Evolutionary conservation across 1,284 basidiomycete species (phyloP).

Genomic region (Microbotryum lychnidis-dioicae): DNA sequence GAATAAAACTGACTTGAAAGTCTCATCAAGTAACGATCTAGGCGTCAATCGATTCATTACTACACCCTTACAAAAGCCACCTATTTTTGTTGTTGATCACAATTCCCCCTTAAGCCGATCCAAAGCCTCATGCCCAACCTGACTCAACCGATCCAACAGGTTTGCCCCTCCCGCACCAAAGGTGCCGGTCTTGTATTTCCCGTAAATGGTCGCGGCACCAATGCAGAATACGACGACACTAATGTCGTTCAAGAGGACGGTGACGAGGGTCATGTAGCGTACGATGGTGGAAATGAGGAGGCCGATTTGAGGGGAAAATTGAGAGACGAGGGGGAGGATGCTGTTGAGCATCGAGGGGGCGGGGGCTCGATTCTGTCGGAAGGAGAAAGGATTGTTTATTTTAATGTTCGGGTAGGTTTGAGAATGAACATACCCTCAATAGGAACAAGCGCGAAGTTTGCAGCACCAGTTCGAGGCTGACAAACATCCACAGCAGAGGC

Average conservation of each 20-base stretch:
- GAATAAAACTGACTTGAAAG: too few species aligned
- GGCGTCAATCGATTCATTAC: too few species aligned
- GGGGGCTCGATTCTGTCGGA: slow-evolving; percentile 16
- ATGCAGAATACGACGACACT: slow-evolving; percentile 29
- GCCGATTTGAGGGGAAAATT: slow-evolving; percentile 28
- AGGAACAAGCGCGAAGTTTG: slow-evolving; percentile 32
- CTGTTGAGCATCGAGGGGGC: slow-evolving; percentile 23
- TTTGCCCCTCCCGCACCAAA: not conserved
- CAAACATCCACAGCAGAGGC: slow-evolving; percentile 35
- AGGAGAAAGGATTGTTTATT: too few species aligned
- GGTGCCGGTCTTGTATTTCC: not conserved
- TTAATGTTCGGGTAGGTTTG: too few species aligned
- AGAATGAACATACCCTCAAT: slow-evolving; percentile 13
- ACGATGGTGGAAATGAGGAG: slow-evolving; percentile 17
- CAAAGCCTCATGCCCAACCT: not conserved
- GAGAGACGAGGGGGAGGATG: slow-evolving; percentile 26
- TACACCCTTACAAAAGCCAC: not conserved
- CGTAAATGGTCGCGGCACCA: slow-evolving; percentile 6
- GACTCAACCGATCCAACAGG: not conserved
- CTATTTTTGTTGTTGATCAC: not conserved
- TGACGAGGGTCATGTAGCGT: slow-evolving; percentile 23
- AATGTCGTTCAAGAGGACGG: slow-evolving; percentile 28
- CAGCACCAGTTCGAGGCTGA: slow-evolving; percentile 34
- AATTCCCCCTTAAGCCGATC: not conserved
- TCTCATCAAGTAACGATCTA: too few species aligned